Base-by-base conservation (phyloP, 179 eudicot species). In the Silene noctiflora region DNA sequence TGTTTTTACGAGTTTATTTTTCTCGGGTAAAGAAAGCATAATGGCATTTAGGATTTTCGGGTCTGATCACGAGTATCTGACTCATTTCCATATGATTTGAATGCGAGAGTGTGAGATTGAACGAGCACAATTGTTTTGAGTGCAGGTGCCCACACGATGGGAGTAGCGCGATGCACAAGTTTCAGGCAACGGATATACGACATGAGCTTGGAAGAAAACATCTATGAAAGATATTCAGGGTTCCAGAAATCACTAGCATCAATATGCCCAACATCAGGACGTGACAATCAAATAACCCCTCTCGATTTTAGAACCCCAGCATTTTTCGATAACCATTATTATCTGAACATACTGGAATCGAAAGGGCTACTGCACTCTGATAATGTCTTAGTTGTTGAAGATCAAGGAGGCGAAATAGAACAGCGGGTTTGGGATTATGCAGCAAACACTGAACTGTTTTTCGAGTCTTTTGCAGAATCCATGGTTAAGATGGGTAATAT, bases 401-500 rank as follows among this genome's bases (percentile, higher is more conserved):
- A 87, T 62, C 25, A 78, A 63, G 83, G 82, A 29, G 88, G 90
- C 22, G 87, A 86, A 4, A 77, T 83, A 3, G 79, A 71, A 39
- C 68, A 80, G 33, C 73, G 76, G 53, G 97, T 91, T 7, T 90
- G 92, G 92, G 83, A 80, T 3, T 90, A 82, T 48, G 90, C 92
- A 3, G 33, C 67, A 0, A 60, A 83, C 31, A 77, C 80, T 39
- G 51, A 85, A 4, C 67, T 48, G 21, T 91, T 91, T 81, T 90
- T 87, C 53, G 80, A 69, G 6, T 84, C 94, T 2, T 91, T 90
- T 77, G 83, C 77, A 1, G 67, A 73, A 0, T 90, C 97, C 0
- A 87, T 90, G 79, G 74, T 88, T 55, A 91, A 87, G 85, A 91
- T 91, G 95, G 97, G 97, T 1, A 84, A 77, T 77, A 88, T 88